Conservation (phyloP, 208 protist genomes). For the Wallacemonas sp. region DNA sequence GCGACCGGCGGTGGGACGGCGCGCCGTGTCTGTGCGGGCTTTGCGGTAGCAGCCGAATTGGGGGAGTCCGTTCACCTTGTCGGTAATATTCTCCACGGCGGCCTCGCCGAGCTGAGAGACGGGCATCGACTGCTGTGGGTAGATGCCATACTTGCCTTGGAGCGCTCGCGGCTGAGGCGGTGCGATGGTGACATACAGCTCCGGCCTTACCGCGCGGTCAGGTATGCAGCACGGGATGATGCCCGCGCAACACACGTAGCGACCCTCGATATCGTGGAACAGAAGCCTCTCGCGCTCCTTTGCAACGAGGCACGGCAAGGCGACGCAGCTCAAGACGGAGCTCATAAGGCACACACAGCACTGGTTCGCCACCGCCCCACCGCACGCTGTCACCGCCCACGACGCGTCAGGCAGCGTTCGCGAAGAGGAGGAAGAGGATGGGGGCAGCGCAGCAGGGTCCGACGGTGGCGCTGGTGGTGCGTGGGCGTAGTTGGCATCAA, state of each 20-base stretch:
- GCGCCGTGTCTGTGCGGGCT: not conserved
- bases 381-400: constrained; percentile 24
- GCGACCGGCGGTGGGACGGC: not conserved
- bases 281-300: constrained; percentile 37
- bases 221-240: constrained; percentile 45
- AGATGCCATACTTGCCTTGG: constrained; percentile 8
- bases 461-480: not conserved
- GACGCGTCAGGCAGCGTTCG: not conserved
- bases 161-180: not conserved
- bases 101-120: not conserved
- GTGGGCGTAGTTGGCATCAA: constrained; percentile 1
- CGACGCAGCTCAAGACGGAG: constrained; percentile 21
- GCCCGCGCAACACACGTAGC: constrained; percentile 44
- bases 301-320: constrained; percentile 33
- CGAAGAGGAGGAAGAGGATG: too few relatives aligned
- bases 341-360: constrained; percentile 18
- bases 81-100: not conserved
- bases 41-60: constrained; percentile 39
- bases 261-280: constrained; percentile 28
- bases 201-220: constrained; percentile 27
- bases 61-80: constrained; percentile 28
- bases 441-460: too few relatives aligned
- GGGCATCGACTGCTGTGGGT: not conserved
- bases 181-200: constrained; percentile 42
- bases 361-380: constrained; percentile 21